Evolutionary conservation across 768 basidiomycete genomes (phyloP).

Genomic region (Russula dissimulans): DNA sequence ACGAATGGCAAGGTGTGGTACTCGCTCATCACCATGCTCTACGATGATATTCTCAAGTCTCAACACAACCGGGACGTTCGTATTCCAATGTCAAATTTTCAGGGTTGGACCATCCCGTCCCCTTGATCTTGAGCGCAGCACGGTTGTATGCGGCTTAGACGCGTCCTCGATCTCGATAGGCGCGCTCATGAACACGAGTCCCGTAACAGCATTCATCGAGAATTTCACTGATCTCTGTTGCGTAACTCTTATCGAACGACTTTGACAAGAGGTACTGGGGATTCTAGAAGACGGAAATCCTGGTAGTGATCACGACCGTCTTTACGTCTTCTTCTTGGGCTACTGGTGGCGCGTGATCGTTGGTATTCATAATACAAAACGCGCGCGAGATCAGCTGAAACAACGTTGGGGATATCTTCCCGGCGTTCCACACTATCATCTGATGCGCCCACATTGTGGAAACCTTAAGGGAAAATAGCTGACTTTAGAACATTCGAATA

Average conservation of each 20-base stretch:
- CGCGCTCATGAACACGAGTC: constrained; percentile 34
- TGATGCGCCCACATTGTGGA: constrained; percentile 67
- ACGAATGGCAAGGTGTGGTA: constrained; percentile 75
- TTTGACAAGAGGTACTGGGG: constrained; percentile 40
- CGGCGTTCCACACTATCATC: constrained; percentile 75
- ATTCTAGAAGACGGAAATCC: constrained; percentile 63
- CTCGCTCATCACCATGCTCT: constrained; percentile 75
- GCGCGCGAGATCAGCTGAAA: constrained; percentile 83
- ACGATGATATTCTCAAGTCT: constrained; percentile 79
- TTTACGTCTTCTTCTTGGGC: constrained; percentile 54
- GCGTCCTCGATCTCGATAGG: constrained; percentile 77
- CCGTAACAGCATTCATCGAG: too few relatives aligned
- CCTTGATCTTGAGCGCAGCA: constrained; percentile 78
- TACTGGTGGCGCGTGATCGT: constrained; percentile 77
- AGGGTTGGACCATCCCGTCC: constrained; percentile 72
- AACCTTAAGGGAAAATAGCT: constrained; percentile 26
- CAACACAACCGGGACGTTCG: constrained; percentile 54
- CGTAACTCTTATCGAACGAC: too few relatives aligned
- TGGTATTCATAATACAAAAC: constrained; percentile 78
- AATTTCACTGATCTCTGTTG: too few relatives aligned
- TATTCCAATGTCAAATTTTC: constrained; percentile 91
- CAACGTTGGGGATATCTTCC: constrained; percentile 76
- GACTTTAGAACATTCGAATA: too few relatives aligned
- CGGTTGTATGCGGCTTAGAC: constrained; percentile 74
- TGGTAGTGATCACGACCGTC: too few relatives aligned